Evolutionary conservation across 2,329 filamentous ascomycete species (phyloP), one percentile per base, ranked within the genome.

Genomic region (Colletotrichum australisinense): DNA sequence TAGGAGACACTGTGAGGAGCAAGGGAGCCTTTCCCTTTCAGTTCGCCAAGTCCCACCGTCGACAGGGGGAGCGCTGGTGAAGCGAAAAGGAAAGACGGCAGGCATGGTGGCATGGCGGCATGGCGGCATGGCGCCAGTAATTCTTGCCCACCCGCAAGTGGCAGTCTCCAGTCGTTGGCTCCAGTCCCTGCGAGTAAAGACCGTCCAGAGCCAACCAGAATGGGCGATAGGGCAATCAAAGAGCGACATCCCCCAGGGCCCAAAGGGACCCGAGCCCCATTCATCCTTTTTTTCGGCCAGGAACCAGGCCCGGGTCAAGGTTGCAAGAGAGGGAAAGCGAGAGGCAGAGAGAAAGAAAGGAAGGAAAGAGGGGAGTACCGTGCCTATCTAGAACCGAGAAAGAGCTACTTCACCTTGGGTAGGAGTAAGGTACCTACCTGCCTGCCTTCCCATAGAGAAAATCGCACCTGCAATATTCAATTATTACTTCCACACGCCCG

Each of bases 231-330:
- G 30, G 68, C 72, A 74, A 74, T 74, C 72, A 74, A 74, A 72
- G 72, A 74, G 72, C 67, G 69, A 72, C 68, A 67, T 67, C n/a
- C 72, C 72, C 72, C 60, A 58, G 69, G 69, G 59, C 52, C 35
- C n/a, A 42, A 58, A 55, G 52, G 42, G 32, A 49, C 72, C 59
- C 63, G 65, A 52, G 62, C 35, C 22, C 65, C 63, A 57, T 66
- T 42, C 42, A 38, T 67, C 24, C 60, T 42, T 63, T 49, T 49
- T 63, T 52, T 22, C 22, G 65, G 56, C 19, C 38, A 59, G 53
- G 35, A 56, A 55, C 30, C 56, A 46, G 55, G 30, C 35, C 59
- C 22, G 19, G 22, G 59, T 30, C 49, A 35, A 62, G 55, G 56
- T 55, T 26, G 42, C 55, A 28, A 49, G 26, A 46, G 24, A 56